Evolutionary conservation across 169 alveolate species (phyloP).

Genomic region (Perkinsus chesapeaki): DNA sequence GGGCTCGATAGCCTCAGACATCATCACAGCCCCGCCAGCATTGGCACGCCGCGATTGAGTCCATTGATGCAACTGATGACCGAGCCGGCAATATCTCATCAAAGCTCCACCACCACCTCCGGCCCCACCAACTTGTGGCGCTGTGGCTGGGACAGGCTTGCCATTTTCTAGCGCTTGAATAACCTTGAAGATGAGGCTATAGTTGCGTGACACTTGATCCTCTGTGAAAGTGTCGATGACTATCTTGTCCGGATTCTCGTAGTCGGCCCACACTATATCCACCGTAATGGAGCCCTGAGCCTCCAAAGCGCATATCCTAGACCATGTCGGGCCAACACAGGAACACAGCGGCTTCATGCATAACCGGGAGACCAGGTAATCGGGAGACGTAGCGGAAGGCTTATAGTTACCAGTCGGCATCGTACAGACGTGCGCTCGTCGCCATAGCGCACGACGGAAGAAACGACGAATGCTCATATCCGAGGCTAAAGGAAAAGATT

Average conservation of each 20-base stretch:
- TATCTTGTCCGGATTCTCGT: not conserved
- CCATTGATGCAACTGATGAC: not conserved
- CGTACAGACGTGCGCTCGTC: not conserved
- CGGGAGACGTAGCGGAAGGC: not conserved
- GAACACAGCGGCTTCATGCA: not conserved
- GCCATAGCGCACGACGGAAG: not conserved
- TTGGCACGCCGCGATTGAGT: not conserved
- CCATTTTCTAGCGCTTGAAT: not conserved
- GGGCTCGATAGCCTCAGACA: not conserved
- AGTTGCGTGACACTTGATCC: not conserved
- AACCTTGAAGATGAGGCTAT: not conserved
- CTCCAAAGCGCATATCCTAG: not conserved
- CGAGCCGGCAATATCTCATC: not conserved
- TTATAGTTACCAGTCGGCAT: not conserved
- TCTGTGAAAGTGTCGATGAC: not conserved
- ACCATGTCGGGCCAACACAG: not conserved
- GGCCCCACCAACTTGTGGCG: too few species aligned
- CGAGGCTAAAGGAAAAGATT: not conserved
- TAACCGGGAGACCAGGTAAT: not conserved
- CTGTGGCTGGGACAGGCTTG: not conserved
- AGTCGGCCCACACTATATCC: not conserved
- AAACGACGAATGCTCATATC: not conserved
- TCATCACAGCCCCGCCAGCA: not conserved
- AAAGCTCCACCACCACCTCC: not conserved
- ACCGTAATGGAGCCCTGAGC: not conserved